A percentile compares a stretch with the other conserved stretches of the same genome.
Conservation (phyloP, 1,139 yeast genomes). For the Suhomyces chickasaworum region DNA sequence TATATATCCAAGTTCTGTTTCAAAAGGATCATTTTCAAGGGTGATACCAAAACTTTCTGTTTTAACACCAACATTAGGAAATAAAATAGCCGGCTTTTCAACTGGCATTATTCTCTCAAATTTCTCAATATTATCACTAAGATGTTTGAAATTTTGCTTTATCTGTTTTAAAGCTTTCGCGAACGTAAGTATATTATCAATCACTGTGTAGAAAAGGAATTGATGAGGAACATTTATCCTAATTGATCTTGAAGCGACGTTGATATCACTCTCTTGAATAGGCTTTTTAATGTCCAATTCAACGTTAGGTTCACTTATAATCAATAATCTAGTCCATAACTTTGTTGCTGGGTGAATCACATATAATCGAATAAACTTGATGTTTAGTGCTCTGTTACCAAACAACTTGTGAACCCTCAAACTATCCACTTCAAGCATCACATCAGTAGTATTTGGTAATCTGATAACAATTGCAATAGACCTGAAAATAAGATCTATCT, state of each 20-base stretch:
- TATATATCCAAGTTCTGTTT: constrained; percentile 41
- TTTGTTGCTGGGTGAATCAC: constrained; percentile 57
- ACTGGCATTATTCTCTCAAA: constrained; percentile 37
- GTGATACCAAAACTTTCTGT: constrained; percentile 38
- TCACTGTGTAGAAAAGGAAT: constrained; percentile 62
- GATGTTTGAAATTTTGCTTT: constrained; percentile 48
- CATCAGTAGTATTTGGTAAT: constrained; percentile 53
- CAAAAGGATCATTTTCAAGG: constrained; percentile 48
- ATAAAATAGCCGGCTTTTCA: constrained; percentile 30
- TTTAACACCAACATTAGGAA: constrained; percentile 38
- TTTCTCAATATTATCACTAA: constrained; percentile 41
- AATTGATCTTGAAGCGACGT: constrained; percentile 30
- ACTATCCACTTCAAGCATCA: constrained; percentile 52
- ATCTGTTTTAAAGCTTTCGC: constrained; percentile 63
- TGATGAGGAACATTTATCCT: constrained; percentile 57
- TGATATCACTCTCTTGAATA: constrained; percentile 11
- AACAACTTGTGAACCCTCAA: constrained; percentile 34
- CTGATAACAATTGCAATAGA: constrained; percentile 48
- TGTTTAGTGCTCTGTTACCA: constrained; percentile 30
- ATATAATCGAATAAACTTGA: constrained; percentile 48
- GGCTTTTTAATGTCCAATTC: constrained; percentile 22
- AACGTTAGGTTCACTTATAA: constrained; percentile 41
- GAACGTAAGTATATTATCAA: constrained; percentile 65
- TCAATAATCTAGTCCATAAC: constrained; percentile 45
- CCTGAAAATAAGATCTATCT: constrained; percentile 39